These are phyloP conservation scores for Didymella glomerata DNA, from an alignment of 2,329 filamentous ascomycete genomes.

Conservation along the genomic window DNA sequence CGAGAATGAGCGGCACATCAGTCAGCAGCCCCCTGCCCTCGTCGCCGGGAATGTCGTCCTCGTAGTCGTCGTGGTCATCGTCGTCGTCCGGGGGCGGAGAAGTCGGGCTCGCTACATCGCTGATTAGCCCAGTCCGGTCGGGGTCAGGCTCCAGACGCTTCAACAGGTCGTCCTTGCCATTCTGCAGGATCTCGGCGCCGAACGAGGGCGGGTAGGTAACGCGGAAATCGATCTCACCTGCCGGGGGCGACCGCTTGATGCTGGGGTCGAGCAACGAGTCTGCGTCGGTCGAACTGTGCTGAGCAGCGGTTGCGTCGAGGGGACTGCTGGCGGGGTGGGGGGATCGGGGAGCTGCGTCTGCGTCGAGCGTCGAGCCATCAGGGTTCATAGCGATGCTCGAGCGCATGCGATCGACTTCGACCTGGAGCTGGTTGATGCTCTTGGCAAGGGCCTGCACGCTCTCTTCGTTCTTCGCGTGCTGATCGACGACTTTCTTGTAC, in stretches of 20 bases:
- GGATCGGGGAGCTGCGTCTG: conserved; percentile 18
- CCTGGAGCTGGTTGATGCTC: conserved; percentile 52
- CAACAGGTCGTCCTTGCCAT: conserved; percentile 61
- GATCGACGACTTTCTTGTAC: conserved; percentile 49
- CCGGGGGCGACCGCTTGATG: conserved; percentile 50
- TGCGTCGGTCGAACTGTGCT: conserved; percentile 10
- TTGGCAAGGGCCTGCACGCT: conserved; percentile 52
- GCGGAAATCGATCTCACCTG: conserved; percentile 58
- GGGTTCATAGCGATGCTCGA: conserved; percentile 42
- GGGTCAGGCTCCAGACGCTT: conserved; percentile 59
- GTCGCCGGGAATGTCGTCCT: conserved; percentile 74
- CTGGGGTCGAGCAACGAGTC: conserved; percentile 47
- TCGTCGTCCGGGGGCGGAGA: conserved; percentile 64
- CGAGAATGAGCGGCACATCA: conserved; percentile 92
- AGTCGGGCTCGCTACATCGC: conserved; percentile 51
- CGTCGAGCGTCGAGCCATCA: conserved; percentile 29
- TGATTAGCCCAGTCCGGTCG: conserved; percentile 51
- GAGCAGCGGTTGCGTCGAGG: too few species aligned
- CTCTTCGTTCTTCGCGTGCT: conserved; percentile 50
- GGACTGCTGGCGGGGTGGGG: too few species aligned
- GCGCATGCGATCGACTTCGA: conserved; percentile 52
- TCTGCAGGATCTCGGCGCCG: conserved; percentile 59
- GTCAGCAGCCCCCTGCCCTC: conserved; percentile 85
- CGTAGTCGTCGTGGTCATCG: conserved; percentile 74
- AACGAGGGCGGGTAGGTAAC: conserved; percentile 60